These are phyloP conservation scores for Solanum bulbocastanum DNA, from an alignment of 257 asterid genomes.

Conservation along the genomic window DNA sequence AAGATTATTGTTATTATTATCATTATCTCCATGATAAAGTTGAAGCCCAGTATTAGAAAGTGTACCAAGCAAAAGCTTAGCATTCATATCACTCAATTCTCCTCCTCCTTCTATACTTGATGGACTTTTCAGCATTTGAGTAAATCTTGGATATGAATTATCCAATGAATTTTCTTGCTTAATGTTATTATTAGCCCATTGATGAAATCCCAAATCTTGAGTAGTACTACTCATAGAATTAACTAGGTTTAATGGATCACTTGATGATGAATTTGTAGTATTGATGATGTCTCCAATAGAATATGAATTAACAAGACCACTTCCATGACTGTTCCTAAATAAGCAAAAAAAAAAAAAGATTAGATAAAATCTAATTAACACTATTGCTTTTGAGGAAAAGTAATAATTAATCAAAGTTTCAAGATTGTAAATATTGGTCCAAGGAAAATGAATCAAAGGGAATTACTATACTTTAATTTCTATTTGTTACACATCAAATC, in stretches of 20 bases:
- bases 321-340: conserved; percentile 9
- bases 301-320: conserved; percentile 10
- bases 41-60: conserved; percentile 23
- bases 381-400: background rate
- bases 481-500: conserved; percentile 36
- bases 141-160: conserved; percentile 25
- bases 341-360: background rate
- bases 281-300: background rate
- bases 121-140: conserved; percentile 34
- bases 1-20: conserved; percentile 10
- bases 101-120: conserved; percentile 16
- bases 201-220: conserved; percentile 34
- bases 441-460: background rate
- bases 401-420: background rate
- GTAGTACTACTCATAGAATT: conserved; percentile 20
- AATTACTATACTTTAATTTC: conserved; percentile 1
- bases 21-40: background rate
- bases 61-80: conserved; percentile 35
- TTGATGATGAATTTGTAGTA: conserved; percentile 7
- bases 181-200: conserved; percentile 18
- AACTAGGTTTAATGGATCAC: conserved; percentile 10
- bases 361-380: background rate
- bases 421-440: background rate
- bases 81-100: conserved; percentile 10
- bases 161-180: conserved; percentile 31